Conservation (phyloP, 495 filamentous ascomycete species). For the Xylaria castorea region DNA sequence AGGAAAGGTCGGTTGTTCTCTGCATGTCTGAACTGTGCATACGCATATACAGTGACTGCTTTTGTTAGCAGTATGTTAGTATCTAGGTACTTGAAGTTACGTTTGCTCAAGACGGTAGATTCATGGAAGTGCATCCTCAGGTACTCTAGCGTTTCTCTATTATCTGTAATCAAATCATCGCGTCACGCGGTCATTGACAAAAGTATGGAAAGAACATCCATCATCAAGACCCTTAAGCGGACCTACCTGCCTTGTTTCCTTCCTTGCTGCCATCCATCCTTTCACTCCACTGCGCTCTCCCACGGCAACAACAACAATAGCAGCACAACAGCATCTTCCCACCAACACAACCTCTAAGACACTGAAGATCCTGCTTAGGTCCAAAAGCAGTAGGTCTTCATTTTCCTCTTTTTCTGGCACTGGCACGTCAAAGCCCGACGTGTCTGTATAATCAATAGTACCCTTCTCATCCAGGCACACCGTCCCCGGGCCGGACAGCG, state of each 20-base stretch:
- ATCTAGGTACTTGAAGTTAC: not conserved
- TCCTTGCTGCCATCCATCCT: not conserved
- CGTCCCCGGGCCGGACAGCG: not conserved
- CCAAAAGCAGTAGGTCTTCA: not conserved
- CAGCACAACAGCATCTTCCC: not conserved
- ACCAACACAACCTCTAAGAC: not conserved
- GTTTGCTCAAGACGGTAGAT: not conserved
- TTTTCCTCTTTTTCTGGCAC: not conserved
- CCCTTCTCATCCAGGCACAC: not conserved
- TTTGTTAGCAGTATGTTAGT: not conserved
- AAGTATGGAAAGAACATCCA: not conserved
- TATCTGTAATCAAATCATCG: not conserved
- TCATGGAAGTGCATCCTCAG: not conserved
- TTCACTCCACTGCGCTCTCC: not conserved
- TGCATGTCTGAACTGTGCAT: constrained; percentile 14
- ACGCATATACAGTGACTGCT: not conserved
- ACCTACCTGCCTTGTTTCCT: not conserved
- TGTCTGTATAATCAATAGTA: constrained; percentile 1
- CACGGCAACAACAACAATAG: not conserved
- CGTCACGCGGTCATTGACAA: not conserved
- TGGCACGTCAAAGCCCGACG: not conserved
- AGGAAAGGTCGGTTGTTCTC: not conserved
- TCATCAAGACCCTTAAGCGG: not conserved
- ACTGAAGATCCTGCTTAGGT: not conserved
- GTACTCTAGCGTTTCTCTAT: not conserved